These are phyloP conservation scores for Acanthamoeba castellanii DNA, from an alignment of 208 protist genomes.

Conservation along the genomic window DNA sequence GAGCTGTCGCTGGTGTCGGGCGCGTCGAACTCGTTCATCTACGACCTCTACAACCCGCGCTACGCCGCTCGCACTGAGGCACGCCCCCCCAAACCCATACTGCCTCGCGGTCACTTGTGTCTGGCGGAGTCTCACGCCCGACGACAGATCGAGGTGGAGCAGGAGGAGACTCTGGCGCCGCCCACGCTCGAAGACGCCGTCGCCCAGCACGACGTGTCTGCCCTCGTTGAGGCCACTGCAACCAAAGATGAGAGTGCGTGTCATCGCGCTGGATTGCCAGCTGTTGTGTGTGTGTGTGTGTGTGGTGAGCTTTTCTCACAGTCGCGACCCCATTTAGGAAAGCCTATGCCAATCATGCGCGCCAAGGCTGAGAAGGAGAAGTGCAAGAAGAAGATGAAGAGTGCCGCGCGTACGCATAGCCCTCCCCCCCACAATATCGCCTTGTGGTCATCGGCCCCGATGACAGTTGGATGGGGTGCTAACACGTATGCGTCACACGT, in stretches of 20 bases:
- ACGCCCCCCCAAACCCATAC: not conserved
- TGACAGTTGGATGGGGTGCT: no score
- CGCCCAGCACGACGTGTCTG: not conserved
- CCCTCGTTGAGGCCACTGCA: not conserved
- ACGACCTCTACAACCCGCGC: conserved; percentile 36
- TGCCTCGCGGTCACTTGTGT: not conserved
- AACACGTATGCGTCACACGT: no score
- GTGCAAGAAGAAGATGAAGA: not conserved
- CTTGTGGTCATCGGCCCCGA: no score
- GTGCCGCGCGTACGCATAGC: no score
- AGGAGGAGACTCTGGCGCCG: conserved; percentile 29
- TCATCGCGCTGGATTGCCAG: no score
- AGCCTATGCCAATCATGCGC: not conserved
- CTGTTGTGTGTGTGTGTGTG: no score
- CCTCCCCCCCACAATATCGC: no score
- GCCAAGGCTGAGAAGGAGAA: not conserved
- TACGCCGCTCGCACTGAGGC: conserved; percentile 21
- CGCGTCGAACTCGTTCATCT: conserved; percentile 45
- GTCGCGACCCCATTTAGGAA: no score
- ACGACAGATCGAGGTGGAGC: conserved; percentile 14
- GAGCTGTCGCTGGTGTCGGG: conserved; percentile 21
- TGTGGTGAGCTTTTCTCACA: no score
- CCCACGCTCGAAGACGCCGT: conserved; percentile 15
- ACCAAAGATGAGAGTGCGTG: not conserved
- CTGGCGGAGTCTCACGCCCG: no score